Base-by-base conservation (phyloP, 305 asterid genomes). In the Plantago coronopus region DNA sequence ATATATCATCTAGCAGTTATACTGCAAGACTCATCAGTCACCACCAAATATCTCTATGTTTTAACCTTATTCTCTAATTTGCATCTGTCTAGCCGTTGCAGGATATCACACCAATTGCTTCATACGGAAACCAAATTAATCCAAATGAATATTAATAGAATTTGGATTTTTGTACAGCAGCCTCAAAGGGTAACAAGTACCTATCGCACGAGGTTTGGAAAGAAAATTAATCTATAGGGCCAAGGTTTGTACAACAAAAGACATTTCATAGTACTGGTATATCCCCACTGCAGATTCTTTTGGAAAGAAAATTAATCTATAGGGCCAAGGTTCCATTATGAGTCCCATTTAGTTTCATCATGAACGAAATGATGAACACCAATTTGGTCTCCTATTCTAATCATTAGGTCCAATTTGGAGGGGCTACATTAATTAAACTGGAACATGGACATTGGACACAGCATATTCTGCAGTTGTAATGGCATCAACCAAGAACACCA, bases 391-490 rank as follows among this genome's bases (percentile, higher is more conserved):
- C 44, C 29, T 44, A 61, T 57, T 37, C 21, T 6, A 31, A 29
- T 44, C 54, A 25, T 27, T 23, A 45, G 27, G 47, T 29, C 34
- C 54, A 25, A 47, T 60, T 45, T 46, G 43, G 16, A 16, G 54
- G 55, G 55, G 13, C 55, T 8, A 5, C n/a, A 5, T 11, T 14
- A 38, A 47, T 17, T n/a, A n/a, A n/a, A n/a, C n/a, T n/a, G n/a
- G n/a, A n/a, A n/a, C n/a, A n/a, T n/a, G n/a, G n/a, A n/a, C n/a
- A n/a, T 43, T 34, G 59, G 7, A 34, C 13, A 62, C 5, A 62
- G 67, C 59, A 62, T 38, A 62, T 62, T 50, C 67, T 34, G 63
- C 51, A 6, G 51, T 58, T 12, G 61, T 27, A 61, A 61, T 51
- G 62, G 46, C 46, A 40, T 43, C 62, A 17, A 8, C 31, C 62